Evolutionary conservation across 352 stramenopile species (phyloP).

Genomic region (Thraustochytrium striatum): DNA sequence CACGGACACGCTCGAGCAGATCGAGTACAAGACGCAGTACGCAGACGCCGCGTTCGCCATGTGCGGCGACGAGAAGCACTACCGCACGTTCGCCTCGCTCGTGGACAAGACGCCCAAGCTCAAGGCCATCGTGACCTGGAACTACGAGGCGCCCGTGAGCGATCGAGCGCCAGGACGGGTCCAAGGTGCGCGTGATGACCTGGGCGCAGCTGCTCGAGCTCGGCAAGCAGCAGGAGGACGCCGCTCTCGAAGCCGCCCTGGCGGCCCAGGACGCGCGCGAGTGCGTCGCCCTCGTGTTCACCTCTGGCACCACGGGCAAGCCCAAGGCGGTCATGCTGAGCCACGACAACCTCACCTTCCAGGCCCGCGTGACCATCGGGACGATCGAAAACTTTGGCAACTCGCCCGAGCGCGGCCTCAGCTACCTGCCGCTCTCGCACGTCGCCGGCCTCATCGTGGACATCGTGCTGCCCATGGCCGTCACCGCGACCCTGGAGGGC

Average conservation of each 20-base stretch:
- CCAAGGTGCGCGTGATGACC: slow-evolving; percentile 56
- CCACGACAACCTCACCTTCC: slow-evolving; percentile 66
- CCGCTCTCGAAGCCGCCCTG: slow-evolving; percentile 43
- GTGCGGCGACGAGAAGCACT: slow-evolving; percentile 81
- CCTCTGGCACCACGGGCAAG: slow-evolving; percentile 70
- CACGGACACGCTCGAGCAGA: slow-evolving; percentile 82
- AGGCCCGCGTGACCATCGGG: slow-evolving; percentile 26
- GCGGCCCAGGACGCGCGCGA: slow-evolving; percentile 56
- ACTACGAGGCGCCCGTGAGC: slow-evolving; percentile 63
- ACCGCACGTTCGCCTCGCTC: slow-evolving; percentile 85
- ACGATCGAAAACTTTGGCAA: neutral
- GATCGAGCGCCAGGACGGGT: slow-evolving; percentile 50
- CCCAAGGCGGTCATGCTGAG: slow-evolving; percentile 76
- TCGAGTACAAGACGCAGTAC: slow-evolving; percentile 87
- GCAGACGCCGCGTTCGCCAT: slow-evolving; percentile 84
- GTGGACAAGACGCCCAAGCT: slow-evolving; percentile 75
- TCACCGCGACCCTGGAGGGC: slow-evolving; percentile 50
- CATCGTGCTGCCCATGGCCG: slow-evolving; percentile 60
- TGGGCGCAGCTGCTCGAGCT: slow-evolving; percentile 64
- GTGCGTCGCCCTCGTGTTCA: slow-evolving; percentile 74
- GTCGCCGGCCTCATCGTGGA: slow-evolving; percentile 80
- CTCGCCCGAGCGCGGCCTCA: slow-evolving; percentile 66
- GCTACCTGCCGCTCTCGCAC: slow-evolving; percentile 80
- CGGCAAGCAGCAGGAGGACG: slow-evolving; percentile 48
- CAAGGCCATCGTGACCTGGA: slow-evolving; percentile 90